phyloP scores from a whole-genome alignment of 2,329 filamentous ascomycete genomes.

The Trichothecium roseum region DNA sequence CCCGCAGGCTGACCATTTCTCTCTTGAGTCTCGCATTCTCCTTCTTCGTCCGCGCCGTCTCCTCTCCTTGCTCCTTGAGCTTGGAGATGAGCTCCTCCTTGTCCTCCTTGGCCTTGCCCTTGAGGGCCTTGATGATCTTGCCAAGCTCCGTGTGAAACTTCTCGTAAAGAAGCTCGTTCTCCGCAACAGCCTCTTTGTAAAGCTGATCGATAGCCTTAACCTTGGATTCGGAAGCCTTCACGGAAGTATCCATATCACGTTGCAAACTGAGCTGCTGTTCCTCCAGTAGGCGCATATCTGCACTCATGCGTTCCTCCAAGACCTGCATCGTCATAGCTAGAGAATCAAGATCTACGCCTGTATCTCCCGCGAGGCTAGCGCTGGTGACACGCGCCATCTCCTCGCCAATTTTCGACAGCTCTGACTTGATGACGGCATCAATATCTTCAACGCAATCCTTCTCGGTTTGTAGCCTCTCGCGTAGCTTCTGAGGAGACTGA shows the following conservation, averaged over 20 bases:
- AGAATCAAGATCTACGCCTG: constrained; percentile 33
- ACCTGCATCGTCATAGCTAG: constrained; percentile 48
- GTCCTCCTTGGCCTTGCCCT: constrained; percentile 62
- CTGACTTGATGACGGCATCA: constrained; percentile 59
- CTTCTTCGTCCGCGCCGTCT: constrained; percentile 66
- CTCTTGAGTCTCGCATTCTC: constrained; percentile 78
- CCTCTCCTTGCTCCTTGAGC: constrained; percentile 65
- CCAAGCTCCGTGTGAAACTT: constrained; percentile 85
- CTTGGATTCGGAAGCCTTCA: constrained; percentile 67
- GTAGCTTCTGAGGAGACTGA: constrained; percentile 63
- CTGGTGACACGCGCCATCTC: constrained; percentile 57
- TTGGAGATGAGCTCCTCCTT: constrained; percentile 66
- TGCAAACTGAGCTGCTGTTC: constrained; percentile 54
- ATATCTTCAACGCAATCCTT: constrained; percentile 63
- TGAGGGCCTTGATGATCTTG: constrained; percentile 68
- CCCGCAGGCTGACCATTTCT: constrained; percentile 63
- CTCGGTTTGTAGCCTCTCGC: constrained; percentile 77
- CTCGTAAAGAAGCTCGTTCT: constrained; percentile 89
- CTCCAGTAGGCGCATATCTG: constrained; percentile 46
- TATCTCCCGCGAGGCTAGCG: constrained; percentile 15
- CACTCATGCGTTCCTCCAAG: constrained; percentile 58
- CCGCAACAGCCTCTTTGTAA: constrained; percentile 76
- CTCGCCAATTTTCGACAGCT: constrained; percentile 69
- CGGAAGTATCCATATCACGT: constrained; percentile 58
- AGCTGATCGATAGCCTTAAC: constrained; percentile 76